Evolutionary conservation across 768 basidiomycete species (phyloP).

Genomic region (Saitozyma sp.): DNA sequence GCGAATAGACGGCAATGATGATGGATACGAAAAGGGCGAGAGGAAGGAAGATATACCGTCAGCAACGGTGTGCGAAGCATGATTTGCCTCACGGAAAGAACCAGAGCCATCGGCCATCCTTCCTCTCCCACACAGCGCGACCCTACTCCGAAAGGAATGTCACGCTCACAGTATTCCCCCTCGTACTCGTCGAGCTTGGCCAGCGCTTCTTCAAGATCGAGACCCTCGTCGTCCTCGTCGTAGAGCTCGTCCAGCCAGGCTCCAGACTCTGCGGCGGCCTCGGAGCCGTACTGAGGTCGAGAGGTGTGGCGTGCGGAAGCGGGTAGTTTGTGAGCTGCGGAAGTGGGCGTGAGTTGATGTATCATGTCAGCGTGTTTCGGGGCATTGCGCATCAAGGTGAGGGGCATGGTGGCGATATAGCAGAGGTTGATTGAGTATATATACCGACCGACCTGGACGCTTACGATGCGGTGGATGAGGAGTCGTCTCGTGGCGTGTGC

Average conservation of each 20-base stretch:
- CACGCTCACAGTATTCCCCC: constrained; percentile 17
- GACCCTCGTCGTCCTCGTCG: constrained; percentile 35
- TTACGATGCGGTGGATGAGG: constrained; percentile 8
- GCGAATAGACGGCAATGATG: not conserved
- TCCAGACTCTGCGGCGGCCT: constrained; percentile 23
- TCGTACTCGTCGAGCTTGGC: constrained; percentile 24
- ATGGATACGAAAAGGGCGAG: not conserved
- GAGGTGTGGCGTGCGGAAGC: too few relatives aligned
- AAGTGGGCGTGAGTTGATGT: too few relatives aligned
- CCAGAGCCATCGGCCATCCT: not conserved
- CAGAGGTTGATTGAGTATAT: too few relatives aligned
- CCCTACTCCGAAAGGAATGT: not conserved
- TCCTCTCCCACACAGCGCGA: too few relatives aligned
- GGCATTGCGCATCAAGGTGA: too few relatives aligned
- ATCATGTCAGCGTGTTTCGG: too few relatives aligned
- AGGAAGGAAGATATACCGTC: constrained; percentile 1
- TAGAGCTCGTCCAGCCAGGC: constrained; percentile 38
- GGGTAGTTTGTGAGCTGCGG: too few relatives aligned
- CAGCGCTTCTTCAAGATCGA: constrained; percentile 28
- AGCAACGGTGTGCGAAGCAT: not conserved
- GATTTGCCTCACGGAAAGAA: not conserved
- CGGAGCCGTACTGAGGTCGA: constrained; percentile 21
- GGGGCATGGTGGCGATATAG: too few relatives aligned
- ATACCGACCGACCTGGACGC: not conserved
- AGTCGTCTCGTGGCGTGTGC: not conserved